These are phyloP conservation scores for Phytopythium ostracodes DNA, from an alignment of 352 stramenopile species.

Conservation along the genomic window DNA sequence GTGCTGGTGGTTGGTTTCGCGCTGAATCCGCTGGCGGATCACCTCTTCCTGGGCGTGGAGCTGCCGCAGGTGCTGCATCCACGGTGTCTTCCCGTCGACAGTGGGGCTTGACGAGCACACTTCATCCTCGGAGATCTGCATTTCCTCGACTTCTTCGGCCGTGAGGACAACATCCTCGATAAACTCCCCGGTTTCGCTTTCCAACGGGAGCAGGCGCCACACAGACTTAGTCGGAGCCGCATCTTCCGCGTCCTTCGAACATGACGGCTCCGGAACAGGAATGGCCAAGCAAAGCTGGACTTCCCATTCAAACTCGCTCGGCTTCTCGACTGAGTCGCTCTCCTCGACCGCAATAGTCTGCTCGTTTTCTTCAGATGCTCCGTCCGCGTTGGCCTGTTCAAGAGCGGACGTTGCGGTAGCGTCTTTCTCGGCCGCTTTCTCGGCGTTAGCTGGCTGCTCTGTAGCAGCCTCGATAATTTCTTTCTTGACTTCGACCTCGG, in stretches of 20 bases:
- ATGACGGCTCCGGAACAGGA: conserved; percentile 9
- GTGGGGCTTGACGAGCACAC: conserved; percentile 37
- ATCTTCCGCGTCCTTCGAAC: conserved; percentile 7
- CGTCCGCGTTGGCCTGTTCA: not conserved
- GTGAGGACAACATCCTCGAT: conserved; percentile 49
- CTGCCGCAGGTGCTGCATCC: conserved; percentile 47
- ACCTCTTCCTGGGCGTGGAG: conserved; percentile 51
- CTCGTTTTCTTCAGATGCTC: conserved; percentile 3
- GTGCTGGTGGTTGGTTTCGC: conserved; percentile 48
- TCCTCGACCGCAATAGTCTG: conserved; percentile 4
- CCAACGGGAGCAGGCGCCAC: conserved; percentile 60
- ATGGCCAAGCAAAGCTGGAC: conserved; percentile 37
- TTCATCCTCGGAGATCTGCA: conserved; percentile 64
- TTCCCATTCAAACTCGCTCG: conserved; percentile 36
- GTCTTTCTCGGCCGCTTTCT: not conserved
- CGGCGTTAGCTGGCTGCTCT: not conserved
- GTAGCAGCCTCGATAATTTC: conserved; percentile 11
- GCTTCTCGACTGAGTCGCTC: conserved; percentile 8
- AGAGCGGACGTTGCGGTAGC: not conserved
- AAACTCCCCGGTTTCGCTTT: conserved; percentile 46
- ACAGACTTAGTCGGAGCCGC: not conserved
- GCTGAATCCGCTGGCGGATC: conserved; percentile 49
- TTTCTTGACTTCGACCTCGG: conserved; percentile 18
- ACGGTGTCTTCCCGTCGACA: conserved; percentile 24
- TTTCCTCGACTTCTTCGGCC: conserved; percentile 49